Evolutionary conservation across 495 filamentous ascomycete genomes (phyloP), one percentile per base, ranked within the genome.

Genomic region (Cladorrhinum samala): DNA sequence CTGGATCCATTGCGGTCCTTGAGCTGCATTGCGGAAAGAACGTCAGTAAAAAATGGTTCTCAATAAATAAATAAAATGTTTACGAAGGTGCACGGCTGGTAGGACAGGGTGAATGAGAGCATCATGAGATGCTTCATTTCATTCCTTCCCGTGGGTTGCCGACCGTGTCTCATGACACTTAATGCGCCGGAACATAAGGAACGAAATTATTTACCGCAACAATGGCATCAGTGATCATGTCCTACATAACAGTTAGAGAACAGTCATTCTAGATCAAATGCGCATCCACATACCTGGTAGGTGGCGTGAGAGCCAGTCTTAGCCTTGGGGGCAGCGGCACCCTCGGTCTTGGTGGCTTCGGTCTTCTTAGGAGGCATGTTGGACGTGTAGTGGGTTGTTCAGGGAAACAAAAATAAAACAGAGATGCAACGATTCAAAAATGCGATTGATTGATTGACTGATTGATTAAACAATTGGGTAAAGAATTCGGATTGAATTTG

Each of bases 161-260:
- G 56, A 59, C 54, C 45, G 42, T 25, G 45, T 49, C 56, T 41
- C 51, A 37, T 52, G 46, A 58, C 30, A 53, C n/a, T n/a, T 20
- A 33, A 66, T 67, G 60, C 69, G 72, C 68, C 64, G 67, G 66
- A 69, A 46, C 4, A 61, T n/a, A 64, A 68, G 65, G 61, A 62
- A 65, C 62, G 59, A 65, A 68, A 47, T 21, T 62, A 79, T 74
- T 67, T 76, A 85, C 82, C 70, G 78, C 74, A 64, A 84, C 59
- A 62, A 85, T 84, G 51, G 81, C 82, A 60, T 85, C 81, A 38
- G 79, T 83, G 65, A 85, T 82, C 82, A 85, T 85, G 57, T 83
- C 82, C 83, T 72, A 41, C 53, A 46, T 30, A 7, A 17, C 50
- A 17, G 65, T 79, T 67, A 82, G 78, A 61, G n/a, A 61, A 67